Evolutionary conservation across 1,284 basidiomycete genomes (phyloP).

Genomic region (Pisolithus thermaeus): DNA sequence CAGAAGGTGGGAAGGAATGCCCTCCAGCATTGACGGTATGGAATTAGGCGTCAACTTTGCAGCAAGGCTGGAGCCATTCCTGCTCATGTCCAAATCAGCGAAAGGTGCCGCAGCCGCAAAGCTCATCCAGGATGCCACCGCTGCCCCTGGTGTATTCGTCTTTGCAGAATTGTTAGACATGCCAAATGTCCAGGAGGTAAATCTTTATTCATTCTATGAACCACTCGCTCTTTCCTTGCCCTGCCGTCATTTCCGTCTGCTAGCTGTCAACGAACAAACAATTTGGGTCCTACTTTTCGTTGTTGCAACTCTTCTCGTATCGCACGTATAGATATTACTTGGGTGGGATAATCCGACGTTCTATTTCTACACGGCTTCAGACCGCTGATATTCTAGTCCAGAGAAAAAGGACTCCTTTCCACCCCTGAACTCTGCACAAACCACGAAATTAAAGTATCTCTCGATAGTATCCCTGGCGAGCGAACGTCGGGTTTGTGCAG

Average conservation of each 20-base stretch:
- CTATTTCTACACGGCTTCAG: neutral
- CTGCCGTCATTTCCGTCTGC: constrained; percentile 3
- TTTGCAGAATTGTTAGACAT: constrained; percentile 85
- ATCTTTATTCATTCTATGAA: constrained; percentile 9
- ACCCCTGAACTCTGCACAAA: constrained; percentile 64
- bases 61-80: constrained; percentile 77
- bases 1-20: too few species aligned
- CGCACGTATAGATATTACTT: constrained; percentile 80
- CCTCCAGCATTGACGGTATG: constrained; percentile 33
- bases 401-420: constrained; percentile 64
- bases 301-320: constrained; percentile 87
- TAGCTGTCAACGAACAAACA: constrained; percentile 65
- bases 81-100: constrained; percentile 84
- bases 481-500: constrained; percentile 57
- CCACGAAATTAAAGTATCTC: constrained; percentile 86
- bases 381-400: constrained; percentile 25
- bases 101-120: constrained; percentile 91
- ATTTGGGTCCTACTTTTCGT: constrained; percentile 49
- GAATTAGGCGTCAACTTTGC: constrained; percentile 51
- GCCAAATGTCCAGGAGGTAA: constrained; percentile 78
- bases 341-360: constrained; percentile 29
- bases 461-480: constrained; percentile 80
- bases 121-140: constrained; percentile 79
- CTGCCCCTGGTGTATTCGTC: constrained; percentile 84
- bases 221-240: neutral